These are phyloP conservation scores for Nakaseomyces glabratus DNA, from an alignment of 1,139 yeast species.

Conservation along the genomic window DNA sequence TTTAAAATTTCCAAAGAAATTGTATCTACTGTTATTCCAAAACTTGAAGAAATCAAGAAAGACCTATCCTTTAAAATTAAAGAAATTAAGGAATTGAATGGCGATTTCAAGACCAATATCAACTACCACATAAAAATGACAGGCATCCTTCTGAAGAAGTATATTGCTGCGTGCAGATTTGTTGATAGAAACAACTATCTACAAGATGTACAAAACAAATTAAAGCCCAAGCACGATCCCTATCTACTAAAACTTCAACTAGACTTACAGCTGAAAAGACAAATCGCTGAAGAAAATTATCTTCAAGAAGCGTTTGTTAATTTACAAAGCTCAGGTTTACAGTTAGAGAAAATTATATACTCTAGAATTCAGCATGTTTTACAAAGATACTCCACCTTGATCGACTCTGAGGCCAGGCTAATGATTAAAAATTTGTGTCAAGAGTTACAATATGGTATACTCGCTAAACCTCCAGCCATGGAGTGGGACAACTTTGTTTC, in stretches of 20 bases:
- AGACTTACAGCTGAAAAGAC: slow-evolving; percentile 61
- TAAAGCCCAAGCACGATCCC: slow-evolving; percentile 46
- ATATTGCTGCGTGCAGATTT: slow-evolving; percentile 35
- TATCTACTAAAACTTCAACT: slow-evolving; percentile 54
- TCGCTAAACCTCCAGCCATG: slow-evolving; percentile 49
- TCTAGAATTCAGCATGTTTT: slow-evolving; percentile 55
- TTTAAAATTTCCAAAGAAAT: slow-evolving; percentile 49
- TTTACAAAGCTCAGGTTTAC: slow-evolving; percentile 62
- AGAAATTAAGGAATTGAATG: slow-evolving; percentile 36
- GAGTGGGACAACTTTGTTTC: slow-evolving; percentile 73
- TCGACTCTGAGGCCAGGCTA: slow-evolving; percentile 50
- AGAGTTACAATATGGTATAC: slow-evolving; percentile 54
- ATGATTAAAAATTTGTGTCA: slow-evolving; percentile 50
- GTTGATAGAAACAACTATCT: slow-evolving; percentile 33
- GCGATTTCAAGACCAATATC: slow-evolving; percentile 32
- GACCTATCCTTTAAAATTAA: slow-evolving; percentile 58
- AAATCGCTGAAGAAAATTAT: slow-evolving; percentile 59
- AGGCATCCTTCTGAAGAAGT: slow-evolving; percentile 41
- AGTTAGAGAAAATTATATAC: slow-evolving; percentile 60
- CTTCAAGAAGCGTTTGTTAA: slow-evolving; percentile 63
- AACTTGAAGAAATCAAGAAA: slow-evolving; percentile 59
- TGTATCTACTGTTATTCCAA: slow-evolving; percentile 50
- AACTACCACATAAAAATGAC: slow-evolving; percentile 29
- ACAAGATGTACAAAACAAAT: slow-evolving; percentile 18
- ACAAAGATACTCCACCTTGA: slow-evolving; percentile 44